Base-by-base conservation (phyloP, 306 rosid species). In the Glycine tomentella region DNA sequence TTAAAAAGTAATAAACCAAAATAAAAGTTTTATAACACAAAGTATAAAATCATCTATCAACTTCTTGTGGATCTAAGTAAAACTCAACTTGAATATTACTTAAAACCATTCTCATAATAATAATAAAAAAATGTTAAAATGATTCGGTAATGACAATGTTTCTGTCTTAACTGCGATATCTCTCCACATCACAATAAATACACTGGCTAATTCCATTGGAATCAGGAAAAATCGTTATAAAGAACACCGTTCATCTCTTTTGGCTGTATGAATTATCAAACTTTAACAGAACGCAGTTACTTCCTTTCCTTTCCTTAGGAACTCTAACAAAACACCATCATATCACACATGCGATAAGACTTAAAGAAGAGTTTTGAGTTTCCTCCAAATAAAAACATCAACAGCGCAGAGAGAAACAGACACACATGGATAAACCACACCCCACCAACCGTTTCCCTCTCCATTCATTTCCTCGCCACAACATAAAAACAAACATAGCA, bases 341-440 rank as follows among this genome's bases (percentile, higher is more conserved):
- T 25, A 25, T 25, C 31, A 1, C 31, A 25, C 1, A 25, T 25
- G 2, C 31, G 2, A 25, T 25, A 25, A 25, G 31, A 25, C 1
- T 25, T 25, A 25, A 25, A 59, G 38, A 31, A 59, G 66, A 61
- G 67, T 31, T 25, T 38, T 5, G 44, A 7, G 33, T 58, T 58
- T 61, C n/a, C 7, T 4, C n/a, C 3, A 61, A 31, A 61, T 61
- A 61, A 9, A 61, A 61, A 61, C 48, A 2, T 14, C 58, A 59
- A 40, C 16, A 14, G 31, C 2, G 31, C 31, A 25, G 31, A 25
- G 31, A 14, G 40, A 80, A 38, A 38, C 51, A 72, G 52, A 40
- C 58, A 72, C 74, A 74, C 74, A 58, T 53, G 75, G 87, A 80
- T 72, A 80, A 82, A 76, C 73, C 82, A 59, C 77, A 50, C 81